Evolutionary conservation across 2,329 filamentous ascomycete species (phyloP).

Genomic region (Aspergillus viridinutans): DNA sequence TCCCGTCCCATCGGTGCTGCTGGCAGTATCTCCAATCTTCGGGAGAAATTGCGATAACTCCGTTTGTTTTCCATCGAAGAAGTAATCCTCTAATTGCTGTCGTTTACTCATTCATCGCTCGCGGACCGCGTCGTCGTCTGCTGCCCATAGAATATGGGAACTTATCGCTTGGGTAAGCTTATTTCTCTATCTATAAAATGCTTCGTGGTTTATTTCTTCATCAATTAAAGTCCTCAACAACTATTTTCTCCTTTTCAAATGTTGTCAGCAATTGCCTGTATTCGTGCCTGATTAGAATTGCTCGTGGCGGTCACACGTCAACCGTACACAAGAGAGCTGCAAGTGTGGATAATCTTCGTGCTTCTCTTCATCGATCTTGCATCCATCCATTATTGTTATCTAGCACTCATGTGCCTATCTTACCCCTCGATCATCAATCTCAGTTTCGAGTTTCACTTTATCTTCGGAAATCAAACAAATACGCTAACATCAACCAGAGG

Average conservation of each 20-base stretch:
- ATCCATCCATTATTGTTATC: background rate
- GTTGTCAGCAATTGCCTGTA: background rate
- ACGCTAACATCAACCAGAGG: conserved; percentile 50
- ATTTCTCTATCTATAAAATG: background rate
- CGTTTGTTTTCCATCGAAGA: background rate
- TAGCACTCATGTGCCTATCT: background rate
- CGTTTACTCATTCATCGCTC: background rate
- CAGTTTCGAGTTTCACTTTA: background rate
- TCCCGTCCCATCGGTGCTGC: background rate
- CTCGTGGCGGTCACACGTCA: background rate
- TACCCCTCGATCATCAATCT: background rate
- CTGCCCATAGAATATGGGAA: conserved; percentile 8
- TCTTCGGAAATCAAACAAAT: background rate
- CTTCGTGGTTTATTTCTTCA: background rate
- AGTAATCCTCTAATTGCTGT: background rate
- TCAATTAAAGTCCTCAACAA: background rate
- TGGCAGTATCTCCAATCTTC: background rate
- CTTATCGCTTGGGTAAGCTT: conserved; percentile 15
- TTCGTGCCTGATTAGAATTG: background rate
- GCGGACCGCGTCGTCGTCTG: background rate
- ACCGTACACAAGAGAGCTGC: background rate
- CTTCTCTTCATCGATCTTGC: background rate
- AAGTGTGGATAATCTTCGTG: background rate
- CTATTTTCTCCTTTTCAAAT: background rate
- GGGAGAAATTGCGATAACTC: background rate